Evolutionary conservation across 1,139 yeast genomes (phyloP).

Genomic region (Scheffersomyces parashehatae): DNA sequence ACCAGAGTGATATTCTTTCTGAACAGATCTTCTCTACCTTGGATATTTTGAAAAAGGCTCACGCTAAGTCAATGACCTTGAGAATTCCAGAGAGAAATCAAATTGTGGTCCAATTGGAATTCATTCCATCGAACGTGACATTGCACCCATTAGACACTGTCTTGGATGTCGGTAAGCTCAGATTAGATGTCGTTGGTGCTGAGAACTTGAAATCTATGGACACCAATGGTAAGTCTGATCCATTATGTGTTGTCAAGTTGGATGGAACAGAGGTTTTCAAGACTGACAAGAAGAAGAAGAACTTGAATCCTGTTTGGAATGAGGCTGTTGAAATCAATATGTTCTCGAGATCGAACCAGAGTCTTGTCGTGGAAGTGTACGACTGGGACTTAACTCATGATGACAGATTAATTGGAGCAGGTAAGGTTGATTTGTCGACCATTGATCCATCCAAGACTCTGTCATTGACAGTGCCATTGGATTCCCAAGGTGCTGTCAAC

Average conservation of each 20-base stretch:
- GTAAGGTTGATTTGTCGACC: slow-evolving; percentile 48
- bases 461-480: slow-evolving; percentile 49
- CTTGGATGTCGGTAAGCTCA: slow-evolving; percentile 64
- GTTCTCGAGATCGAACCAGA: slow-evolving; percentile 60
- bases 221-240: slow-evolving; percentile 75
- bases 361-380: slow-evolving; percentile 49
- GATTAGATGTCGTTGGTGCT: slow-evolving; percentile 58
- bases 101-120: slow-evolving; percentile 54
- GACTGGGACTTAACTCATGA: slow-evolving; percentile 82
- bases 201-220: slow-evolving; percentile 58
- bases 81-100: slow-evolving; percentile 44
- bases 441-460: slow-evolving; percentile 48
- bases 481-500: slow-evolving; percentile 61
- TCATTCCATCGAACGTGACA: slow-evolving; percentile 55
- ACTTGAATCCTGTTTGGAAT: slow-evolving; percentile 70
- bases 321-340: slow-evolving; percentile 60
- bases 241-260: slow-evolving; percentile 51
- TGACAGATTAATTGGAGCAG: slow-evolving; percentile 59
- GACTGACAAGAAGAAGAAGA: slow-evolving; percentile 63
- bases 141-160: slow-evolving; percentile 62
- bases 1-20: slow-evolving; percentile 47
- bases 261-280: slow-evolving; percentile 57
- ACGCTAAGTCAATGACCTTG: slow-evolving; percentile 46
- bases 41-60: slow-evolving; percentile 53
- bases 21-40: slow-evolving; percentile 52